Conservation (phyloP, 2,329 filamentous ascomycete genomes). For the Arthrobotrys pseudoclavata region DNA sequence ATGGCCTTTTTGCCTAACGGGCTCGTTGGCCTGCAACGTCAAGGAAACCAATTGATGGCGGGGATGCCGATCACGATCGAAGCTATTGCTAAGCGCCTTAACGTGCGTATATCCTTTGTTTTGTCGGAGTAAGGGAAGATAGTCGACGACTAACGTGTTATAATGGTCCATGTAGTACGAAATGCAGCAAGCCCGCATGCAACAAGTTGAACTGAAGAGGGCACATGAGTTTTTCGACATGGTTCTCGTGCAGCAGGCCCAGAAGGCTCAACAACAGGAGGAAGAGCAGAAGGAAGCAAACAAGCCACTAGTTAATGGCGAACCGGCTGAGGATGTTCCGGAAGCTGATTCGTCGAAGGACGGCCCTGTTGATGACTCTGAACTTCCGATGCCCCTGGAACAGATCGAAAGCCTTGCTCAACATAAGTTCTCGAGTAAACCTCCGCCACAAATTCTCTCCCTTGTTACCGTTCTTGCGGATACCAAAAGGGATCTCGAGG, state of each 20-base stretch:
- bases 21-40: conserved; percentile 74
- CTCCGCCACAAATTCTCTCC: conserved; percentile 81
- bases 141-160: conserved; percentile 16
- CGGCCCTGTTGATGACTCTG: conserved; percentile 31
- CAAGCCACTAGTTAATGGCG: conserved; percentile 22
- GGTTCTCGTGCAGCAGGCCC: conserved; percentile 70
- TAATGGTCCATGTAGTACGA: conserved; percentile 74
- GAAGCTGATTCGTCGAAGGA: conserved; percentile 31
- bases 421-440: conserved; percentile 69
- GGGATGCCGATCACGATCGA: conserved; percentile 87
- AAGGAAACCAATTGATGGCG: conserved; percentile 79
- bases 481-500: conserved; percentile 87
- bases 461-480: conserved; percentile 86
- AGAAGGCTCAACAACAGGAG: conserved; percentile 34
- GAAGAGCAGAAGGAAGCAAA: conserved; percentile 8
- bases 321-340: conserved; percentile 11
- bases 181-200: conserved; percentile 88
- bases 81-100: conserved; percentile 88
- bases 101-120: conserved; percentile 71
- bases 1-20: conserved; percentile 67
- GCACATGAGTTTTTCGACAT: conserved; percentile 85
- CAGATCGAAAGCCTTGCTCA: conserved; percentile 69
- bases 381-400: conserved; percentile 72
- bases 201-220: conserved; percentile 85
- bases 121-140: not conserved